A percentile compares a stretch with the other conserved stretches of the same genome.
phyloP scores from a whole-genome alignment of 2,329 filamentous ascomycete genomes.

The Cordyceps fumosorosea region DNA sequence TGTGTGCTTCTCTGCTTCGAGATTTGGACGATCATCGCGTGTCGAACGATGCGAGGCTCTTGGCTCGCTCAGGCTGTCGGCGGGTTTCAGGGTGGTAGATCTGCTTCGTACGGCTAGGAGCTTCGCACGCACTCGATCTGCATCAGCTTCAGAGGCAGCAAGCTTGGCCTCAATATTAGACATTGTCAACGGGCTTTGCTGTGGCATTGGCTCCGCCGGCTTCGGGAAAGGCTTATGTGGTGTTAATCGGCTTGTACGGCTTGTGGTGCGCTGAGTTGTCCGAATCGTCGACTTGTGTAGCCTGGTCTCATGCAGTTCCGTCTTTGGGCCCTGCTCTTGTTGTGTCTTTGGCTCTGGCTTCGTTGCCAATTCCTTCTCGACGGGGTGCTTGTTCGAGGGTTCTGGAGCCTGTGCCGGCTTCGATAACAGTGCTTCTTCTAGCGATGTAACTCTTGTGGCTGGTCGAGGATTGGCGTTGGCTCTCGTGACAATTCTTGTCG shows the following conservation, averaged over 20 bases:
- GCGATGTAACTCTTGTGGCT: not conserved
- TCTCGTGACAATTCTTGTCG: not conserved
- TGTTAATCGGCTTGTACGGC: conserved; percentile 23
- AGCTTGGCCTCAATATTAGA: conserved; percentile 57
- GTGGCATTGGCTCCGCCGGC: conserved; percentile 30
- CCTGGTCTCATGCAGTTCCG: not conserved
- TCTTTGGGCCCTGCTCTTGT: not conserved
- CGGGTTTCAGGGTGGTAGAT: conserved; percentile 17
- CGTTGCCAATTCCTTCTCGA: not conserved
- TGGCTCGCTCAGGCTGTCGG: conserved; percentile 13
- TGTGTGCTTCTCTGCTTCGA: conserved; percentile 8
- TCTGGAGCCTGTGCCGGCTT: not conserved
- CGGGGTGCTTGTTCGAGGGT: not conserved
- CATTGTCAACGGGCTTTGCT: conserved; percentile 54
- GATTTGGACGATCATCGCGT: not conserved
- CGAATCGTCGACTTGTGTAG: not conserved
- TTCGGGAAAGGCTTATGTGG: conserved; percentile 19
- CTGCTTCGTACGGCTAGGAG: conserved; percentile 42
- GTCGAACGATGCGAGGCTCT: not conserved
- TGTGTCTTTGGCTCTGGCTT: not conserved
- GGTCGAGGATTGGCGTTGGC: not conserved
- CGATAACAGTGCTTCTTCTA: conserved; percentile 1
- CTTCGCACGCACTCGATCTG: conserved; percentile 56
- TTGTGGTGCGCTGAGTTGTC: not conserved
- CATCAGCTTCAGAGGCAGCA: conserved; percentile 58